Percentiles rank a stretch among this genome's conserved stretches.
Conservation (phyloP, 306 rosid species). For the Citrullus colocynthis region DNA sequence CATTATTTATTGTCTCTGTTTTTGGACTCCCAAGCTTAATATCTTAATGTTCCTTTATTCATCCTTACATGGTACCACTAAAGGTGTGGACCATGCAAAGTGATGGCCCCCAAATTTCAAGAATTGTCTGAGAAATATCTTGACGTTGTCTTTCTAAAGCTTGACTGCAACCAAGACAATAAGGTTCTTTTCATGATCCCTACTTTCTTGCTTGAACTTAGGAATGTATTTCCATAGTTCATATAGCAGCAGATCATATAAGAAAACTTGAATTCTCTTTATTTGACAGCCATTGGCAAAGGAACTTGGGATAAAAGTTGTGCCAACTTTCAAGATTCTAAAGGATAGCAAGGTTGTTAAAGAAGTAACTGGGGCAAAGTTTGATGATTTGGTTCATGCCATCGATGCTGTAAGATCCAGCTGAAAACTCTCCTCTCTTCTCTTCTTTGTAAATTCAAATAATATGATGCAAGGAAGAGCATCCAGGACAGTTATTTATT, state of each 20-base stretch:
- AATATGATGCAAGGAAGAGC: neutral
- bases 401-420: constrained; percentile 60
- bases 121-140: constrained; percentile 62
- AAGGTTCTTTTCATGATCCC: constrained; percentile 32
- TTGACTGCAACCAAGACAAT: constrained; percentile 87
- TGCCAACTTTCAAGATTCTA: constrained; percentile 89
- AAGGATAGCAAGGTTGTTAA: constrained; percentile 69
- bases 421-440: constrained; percentile 14
- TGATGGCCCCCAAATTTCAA: constrained; percentile 77
- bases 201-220: neutral
- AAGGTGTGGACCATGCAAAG: constrained; percentile 99
- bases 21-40: neutral
- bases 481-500: neutral
- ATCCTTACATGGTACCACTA: neutral
- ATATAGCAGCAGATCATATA: neutral
- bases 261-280: neutral
- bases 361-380: constrained; percentile 86
- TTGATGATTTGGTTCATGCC: constrained; percentile 70
- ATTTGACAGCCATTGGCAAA: constrained; percentile 77
- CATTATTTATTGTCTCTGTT: neutral
- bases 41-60: neutral
- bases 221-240: neutral
- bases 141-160: constrained; percentile 87
- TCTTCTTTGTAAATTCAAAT: neutral
- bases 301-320: constrained; percentile 92